Base-by-base conservation (phyloP, 257 asterid genomes). In the Lithospermum erythrorhizon region DNA sequence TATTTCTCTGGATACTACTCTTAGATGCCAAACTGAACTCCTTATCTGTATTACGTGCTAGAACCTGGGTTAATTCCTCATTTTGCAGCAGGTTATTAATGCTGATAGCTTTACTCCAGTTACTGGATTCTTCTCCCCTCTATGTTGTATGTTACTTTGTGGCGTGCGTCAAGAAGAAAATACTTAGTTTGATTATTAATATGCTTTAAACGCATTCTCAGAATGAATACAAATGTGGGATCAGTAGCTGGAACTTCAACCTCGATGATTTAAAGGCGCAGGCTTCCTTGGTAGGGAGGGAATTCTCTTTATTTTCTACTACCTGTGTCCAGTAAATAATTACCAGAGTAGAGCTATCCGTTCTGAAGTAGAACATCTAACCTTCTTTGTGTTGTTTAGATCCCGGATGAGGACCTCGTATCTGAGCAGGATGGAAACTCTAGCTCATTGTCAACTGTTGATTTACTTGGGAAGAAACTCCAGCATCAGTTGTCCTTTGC, bases 381-480 rank as follows among this genome's bases (percentile, higher is more conserved):
- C 54, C 30, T 72, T 68, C n/a, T 47, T 58, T 63, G 59, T 53
- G 23, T 65, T 69, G 49, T 64, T 55, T 73, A 88, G 93, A 83
- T 85, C 71, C 93, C 74, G 70, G 95, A 86, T 60, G 98, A 91
- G 75, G 98, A 91, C 66, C 59, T 59, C 60, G 65, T 64, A 68
- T 37, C 73, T 27, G 94, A 83, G 27, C 94, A 79, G 37, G 81
- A 62, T 23, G 80, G 73, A 55, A 72, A 74, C 70, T 63, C 76
- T 27, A 75, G 49, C 66, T 61, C 82, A 76, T n/a, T 54, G 52
- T 37, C 81, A 76, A 68, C 71, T 9, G 41, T 35, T 24, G 70
- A 56, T 19, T 49, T 32, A 45, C 57, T 11, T 13, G 64, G 24
- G 51, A 66, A 21, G 21, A 37, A 71, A 68, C 79, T 83, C 66